A percentile compares a stretch with the other conserved stretches of the same genome.
phyloP scores from a whole-genome alignment of 2,329 filamentous ascomycete species.

The Elsinoe ampelina region DNA sequence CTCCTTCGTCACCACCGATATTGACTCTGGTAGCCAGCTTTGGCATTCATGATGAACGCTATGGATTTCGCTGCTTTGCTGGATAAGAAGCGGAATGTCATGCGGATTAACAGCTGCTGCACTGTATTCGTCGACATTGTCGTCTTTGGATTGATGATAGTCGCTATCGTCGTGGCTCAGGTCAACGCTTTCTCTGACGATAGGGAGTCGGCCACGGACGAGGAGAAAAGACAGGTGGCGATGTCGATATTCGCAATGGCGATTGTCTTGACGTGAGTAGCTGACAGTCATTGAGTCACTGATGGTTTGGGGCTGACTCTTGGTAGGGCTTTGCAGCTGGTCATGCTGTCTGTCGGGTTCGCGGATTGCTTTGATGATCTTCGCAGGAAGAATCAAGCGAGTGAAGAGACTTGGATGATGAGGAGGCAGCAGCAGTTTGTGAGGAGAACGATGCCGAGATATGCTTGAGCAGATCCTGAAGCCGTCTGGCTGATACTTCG shows the following conservation, averaged over 20 bases:
- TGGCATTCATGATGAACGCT: neutral
- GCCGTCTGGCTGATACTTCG: too few species aligned
- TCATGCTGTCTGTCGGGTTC: neutral
- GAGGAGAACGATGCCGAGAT: neutral
- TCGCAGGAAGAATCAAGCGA: neutral
- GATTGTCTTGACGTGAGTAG: neutral
- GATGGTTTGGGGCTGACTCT: neutral
- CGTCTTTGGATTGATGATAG: neutral
- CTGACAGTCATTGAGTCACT: neutral
- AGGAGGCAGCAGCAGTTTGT: neutral
- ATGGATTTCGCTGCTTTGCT: neutral
- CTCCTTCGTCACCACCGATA: too few species aligned
- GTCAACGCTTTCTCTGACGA: neutral
- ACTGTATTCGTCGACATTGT: neutral
- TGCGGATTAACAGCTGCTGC: neutral
- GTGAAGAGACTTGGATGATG: neutral
- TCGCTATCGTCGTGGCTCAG: neutral
- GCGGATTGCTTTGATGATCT: neutral
- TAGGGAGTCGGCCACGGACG: neutral
- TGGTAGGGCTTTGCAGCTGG: neutral
- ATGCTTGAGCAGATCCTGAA: neutral
- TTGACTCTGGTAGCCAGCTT: neutral
- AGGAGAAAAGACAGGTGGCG: neutral
- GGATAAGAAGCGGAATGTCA: neutral
- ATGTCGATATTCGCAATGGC: neutral